Percentiles rank a stretch among this genome's conserved stretches.
Conservation (phyloP, 208 protist species). For the Blastocrithidia nonstop region DNA sequence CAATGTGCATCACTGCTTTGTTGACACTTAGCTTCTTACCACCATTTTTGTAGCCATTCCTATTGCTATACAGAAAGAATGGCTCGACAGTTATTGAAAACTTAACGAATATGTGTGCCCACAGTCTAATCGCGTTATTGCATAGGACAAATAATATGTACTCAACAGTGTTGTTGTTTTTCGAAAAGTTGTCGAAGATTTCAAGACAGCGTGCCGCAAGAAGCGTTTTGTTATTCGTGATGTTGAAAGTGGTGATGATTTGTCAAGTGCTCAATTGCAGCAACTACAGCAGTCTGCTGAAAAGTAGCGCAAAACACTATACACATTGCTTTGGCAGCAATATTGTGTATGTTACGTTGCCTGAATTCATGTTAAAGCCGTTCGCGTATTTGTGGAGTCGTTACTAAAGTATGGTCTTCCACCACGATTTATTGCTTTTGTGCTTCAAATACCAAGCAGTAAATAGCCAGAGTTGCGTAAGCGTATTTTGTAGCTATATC, state of each 20-base stretch:
- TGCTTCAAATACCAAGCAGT: slow-evolving; percentile 46
- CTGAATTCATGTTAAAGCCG: slow-evolving; percentile 86
- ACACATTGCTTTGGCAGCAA: slow-evolving; percentile 65
- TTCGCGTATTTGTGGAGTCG: slow-evolving; percentile 85
- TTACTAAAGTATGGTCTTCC: slow-evolving; percentile 84
- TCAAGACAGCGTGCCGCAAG: slow-evolving; percentile 62
- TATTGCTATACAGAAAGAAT: slow-evolving; percentile 49
- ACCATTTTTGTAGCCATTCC: slow-evolving; percentile 79
- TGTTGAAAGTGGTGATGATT: slow-evolving; percentile 45
- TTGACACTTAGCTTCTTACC: slow-evolving; percentile 71
- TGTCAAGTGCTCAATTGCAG: slow-evolving; percentile 37
- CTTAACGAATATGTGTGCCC: slow-evolving; percentile 75
- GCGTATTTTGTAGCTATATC: slow-evolving; percentile 56
- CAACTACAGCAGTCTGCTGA: slow-evolving; percentile 60
- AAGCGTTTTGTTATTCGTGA: slow-evolving; percentile 70
- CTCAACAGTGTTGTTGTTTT: slow-evolving; percentile 85
- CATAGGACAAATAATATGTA: slow-evolving; percentile 77
- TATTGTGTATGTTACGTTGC: slow-evolving; percentile 81
- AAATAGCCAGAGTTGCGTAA: slow-evolving; percentile 67
- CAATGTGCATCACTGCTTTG: slow-evolving; percentile 40
- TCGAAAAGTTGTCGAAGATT: slow-evolving; percentile 70
- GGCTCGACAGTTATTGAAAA: slow-evolving; percentile 66
- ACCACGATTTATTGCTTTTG: slow-evolving; percentile 65
- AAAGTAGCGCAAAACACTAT: slow-evolving; percentile 69
- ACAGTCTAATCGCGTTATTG: slow-evolving; percentile 66